Percentiles rank a stretch among this genome's conserved stretches.
Evolutionary conservation across 768 basidiomycete species (phyloP).

Genomic region (Xerocomellus intermedius): DNA sequence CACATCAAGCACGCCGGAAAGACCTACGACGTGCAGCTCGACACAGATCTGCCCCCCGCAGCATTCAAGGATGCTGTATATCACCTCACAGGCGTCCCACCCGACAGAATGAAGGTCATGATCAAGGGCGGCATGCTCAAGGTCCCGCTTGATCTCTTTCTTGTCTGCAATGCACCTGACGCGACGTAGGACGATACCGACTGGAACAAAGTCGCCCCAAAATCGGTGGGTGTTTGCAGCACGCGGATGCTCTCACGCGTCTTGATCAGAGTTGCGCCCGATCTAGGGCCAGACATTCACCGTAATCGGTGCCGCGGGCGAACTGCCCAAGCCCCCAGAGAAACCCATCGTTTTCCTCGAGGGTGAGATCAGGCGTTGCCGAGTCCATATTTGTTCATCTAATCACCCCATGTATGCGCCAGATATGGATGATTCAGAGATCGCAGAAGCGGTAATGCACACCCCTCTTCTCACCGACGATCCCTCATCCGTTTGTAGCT

Average conservation of each 20-base stretch:
- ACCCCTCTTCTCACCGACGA: neutral
- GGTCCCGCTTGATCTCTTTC: slow-evolving; percentile 40
- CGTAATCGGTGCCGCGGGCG: slow-evolving; percentile 92
- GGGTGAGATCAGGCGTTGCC: slow-evolving; percentile 42
- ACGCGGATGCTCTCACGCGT: slow-evolving; percentile 4
- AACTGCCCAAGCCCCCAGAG: slow-evolving; percentile 84
- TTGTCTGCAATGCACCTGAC: neutral
- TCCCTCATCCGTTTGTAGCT: slow-evolving; percentile 44
- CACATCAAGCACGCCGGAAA: slow-evolving; percentile 91
- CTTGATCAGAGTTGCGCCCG: neutral
- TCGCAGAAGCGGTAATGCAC: slow-evolving; percentile 72
- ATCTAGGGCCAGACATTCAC: slow-evolving; percentile 82
- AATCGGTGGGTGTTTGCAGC: slow-evolving; percentile 53
- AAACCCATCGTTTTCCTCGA: slow-evolving; percentile 82
- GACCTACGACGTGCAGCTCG: slow-evolving; percentile 64
- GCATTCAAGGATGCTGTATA: slow-evolving; percentile 85
- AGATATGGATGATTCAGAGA: slow-evolving; percentile 84
- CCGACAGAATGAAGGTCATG: slow-evolving; percentile 97
- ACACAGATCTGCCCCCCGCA: slow-evolving; percentile 64
- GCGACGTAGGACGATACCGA: slow-evolving; percentile 73
- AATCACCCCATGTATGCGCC: slow-evolving; percentile 16
- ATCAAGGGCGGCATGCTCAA: slow-evolving; percentile 90
- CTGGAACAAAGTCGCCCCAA: slow-evolving; percentile 81
- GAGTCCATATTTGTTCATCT: slow-evolving; percentile 1
- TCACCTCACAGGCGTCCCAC: slow-evolving; percentile 79